Evolutionary conservation across 73 alveolate genomes (phyloP).

Genomic region (Paramecium tetraurelia): DNA sequence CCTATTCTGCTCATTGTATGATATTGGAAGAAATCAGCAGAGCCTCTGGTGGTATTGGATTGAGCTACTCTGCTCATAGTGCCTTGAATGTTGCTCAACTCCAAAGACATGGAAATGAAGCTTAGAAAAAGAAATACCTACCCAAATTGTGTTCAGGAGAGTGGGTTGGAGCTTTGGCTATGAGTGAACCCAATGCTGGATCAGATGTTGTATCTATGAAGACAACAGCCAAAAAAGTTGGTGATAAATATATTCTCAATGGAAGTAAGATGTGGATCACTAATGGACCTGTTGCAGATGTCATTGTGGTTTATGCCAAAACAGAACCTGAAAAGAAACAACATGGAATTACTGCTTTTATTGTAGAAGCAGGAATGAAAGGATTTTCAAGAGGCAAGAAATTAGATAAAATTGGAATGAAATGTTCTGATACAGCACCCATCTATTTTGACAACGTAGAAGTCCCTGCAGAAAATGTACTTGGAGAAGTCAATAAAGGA

Average conservation of each 20-base stretch:
- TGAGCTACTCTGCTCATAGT: constrained; percentile 87
- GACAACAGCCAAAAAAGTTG: constrained; percentile 80
- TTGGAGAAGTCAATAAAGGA: constrained; percentile 79
- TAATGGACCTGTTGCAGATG: constrained; percentile 94
- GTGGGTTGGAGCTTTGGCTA: constrained; percentile 89
- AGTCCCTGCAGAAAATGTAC: constrained; percentile 85
- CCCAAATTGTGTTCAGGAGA: constrained; percentile 89
- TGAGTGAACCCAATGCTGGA: constrained; percentile 92
- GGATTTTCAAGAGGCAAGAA: constrained; percentile 88
- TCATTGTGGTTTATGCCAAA: constrained; percentile 87
- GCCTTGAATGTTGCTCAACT: constrained; percentile 83
- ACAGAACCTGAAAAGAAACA: constrained; percentile 79
- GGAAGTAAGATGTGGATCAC: constrained; percentile 95
- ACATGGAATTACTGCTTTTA: constrained; percentile 86
- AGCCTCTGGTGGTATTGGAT: constrained; percentile 88
- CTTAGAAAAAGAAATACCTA: constrained; percentile 73
- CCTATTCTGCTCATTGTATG: constrained; percentile 85
- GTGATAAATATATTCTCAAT: constrained; percentile 77
- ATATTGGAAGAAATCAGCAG: constrained; percentile 84
- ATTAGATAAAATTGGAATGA: constrained; percentile 91
- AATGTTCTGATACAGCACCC: constrained; percentile 91
- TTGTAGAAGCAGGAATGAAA: constrained; percentile 78
- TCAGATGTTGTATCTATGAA: constrained; percentile 87
- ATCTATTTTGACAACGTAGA: constrained; percentile 83
- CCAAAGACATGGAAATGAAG: constrained; percentile 76